These are phyloP conservation scores for Cutaneotrichosporon cavernicola DNA, from an alignment of 1,284 basidiomycete species.

Conservation along the genomic window DNA sequence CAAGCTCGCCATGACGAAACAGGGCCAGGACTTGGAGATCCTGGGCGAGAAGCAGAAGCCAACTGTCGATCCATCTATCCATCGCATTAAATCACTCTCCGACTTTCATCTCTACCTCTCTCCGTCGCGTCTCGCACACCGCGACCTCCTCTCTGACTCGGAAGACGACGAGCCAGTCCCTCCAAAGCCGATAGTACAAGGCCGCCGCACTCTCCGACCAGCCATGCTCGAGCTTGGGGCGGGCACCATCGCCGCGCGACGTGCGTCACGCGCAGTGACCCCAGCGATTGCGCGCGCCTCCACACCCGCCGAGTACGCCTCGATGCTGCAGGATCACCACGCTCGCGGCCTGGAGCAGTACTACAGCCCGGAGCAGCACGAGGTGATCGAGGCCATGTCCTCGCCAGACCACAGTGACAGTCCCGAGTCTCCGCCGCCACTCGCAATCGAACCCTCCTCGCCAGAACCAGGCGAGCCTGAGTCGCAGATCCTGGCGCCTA, in stretches of 20 bases:
- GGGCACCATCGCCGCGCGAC: conserved; percentile 22
- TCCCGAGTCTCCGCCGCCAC: background rate
- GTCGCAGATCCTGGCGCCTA: background rate
- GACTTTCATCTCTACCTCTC: conserved; percentile 53
- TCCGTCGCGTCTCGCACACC: conserved; percentile 46
- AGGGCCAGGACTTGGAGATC: conserved; percentile 5
- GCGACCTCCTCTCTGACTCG: conserved; percentile 45
- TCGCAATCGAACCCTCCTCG: background rate
- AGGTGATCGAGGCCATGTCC: conserved; percentile 2
- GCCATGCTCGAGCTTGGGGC: conserved; percentile 28
- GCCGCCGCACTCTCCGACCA: conserved; percentile 30
- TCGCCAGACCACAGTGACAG: conserved; percentile 7
- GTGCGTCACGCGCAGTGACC: conserved; percentile 12
- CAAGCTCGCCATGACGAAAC: conserved; percentile 28
- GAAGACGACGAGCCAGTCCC: conserved; percentile 29
- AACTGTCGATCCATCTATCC: conserved; percentile 21
- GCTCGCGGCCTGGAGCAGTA: conserved; percentile 38
- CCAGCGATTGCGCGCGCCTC: conserved; percentile 1
- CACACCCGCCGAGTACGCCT: conserved; percentile 37
- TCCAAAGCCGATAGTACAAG: background rate
- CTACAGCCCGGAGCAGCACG: conserved; percentile 15
- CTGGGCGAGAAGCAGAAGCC: conserved; percentile 4
- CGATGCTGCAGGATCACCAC: conserved; percentile 43
- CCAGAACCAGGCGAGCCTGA: background rate
- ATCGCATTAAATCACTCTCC: conserved; percentile 44